Percentiles rank a stretch among this genome's conserved stretches.
Conservation (phyloP, 202 grass and related monocot species). For the Panicum virgatum region DNA sequence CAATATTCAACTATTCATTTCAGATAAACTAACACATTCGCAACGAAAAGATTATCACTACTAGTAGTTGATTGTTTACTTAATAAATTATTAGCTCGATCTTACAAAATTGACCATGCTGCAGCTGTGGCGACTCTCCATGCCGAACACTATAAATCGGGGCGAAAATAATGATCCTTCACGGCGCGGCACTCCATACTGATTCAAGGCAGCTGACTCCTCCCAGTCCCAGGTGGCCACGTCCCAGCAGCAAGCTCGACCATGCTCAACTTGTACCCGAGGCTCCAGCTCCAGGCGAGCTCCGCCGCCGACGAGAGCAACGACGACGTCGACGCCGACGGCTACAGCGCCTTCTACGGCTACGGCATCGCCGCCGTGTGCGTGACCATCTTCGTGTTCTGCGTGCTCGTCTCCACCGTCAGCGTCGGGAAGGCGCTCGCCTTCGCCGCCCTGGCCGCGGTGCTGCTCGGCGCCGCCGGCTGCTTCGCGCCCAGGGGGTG, state of each 20-base stretch:
- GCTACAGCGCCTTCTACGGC: background rate
- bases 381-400: constrained; percentile 23
- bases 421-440: constrained; percentile 15
- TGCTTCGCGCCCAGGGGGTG: constrained; percentile 13
- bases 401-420: constrained; percentile 32
- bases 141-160: constrained; percentile 10
- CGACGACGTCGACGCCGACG: background rate
- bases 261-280: constrained; percentile 37
- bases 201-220: background rate
- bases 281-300: background rate
- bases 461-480: constrained; percentile 19
- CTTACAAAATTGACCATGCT: constrained; percentile 9
- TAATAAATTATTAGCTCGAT: background rate
- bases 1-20: background rate
- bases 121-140: background rate
- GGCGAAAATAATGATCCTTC: background rate
- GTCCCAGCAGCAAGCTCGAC: background rate
- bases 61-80: background rate
- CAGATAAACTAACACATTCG: background rate
- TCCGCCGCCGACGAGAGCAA: background rate
- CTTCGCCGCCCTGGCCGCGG: background rate
- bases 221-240: too few relatives aligned
- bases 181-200: constrained; percentile 1
- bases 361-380: background rate
- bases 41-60: background rate